phyloP scores from a whole-genome alignment of 148 eudicot genomes.

The Nyssa sinensis region DNA sequence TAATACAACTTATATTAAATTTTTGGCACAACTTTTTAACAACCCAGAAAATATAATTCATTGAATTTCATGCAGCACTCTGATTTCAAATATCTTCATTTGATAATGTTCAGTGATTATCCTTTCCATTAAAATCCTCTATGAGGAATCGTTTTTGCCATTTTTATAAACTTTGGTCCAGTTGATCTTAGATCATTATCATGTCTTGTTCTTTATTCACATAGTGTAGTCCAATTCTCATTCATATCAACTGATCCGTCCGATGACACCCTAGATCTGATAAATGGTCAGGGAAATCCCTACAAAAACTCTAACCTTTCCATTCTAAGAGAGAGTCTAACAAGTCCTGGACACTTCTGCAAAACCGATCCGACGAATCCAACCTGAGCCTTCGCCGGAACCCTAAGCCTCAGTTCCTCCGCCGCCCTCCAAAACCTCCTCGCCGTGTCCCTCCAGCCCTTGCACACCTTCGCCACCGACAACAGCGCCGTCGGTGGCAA shows the following conservation, averaged over 20 bases:
- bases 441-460: slow-evolving; percentile 72
- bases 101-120: not conserved
- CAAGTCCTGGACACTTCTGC: slow-evolving; percentile 65
- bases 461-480: slow-evolving; percentile 79
- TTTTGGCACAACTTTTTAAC: too few relatives aligned
- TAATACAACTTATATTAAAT: too few relatives aligned
- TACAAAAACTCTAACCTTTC: slow-evolving; percentile 58
- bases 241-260: slow-evolving; percentile 10
- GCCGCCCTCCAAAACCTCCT: slow-evolving; percentile 63
- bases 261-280: slow-evolving; percentile 36
- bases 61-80: not conserved
- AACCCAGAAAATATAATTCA: not conserved
- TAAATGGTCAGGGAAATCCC: not conserved
- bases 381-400: slow-evolving; percentile 56
- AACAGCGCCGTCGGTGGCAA: slow-evolving; percentile 63
- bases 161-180: not conserved
- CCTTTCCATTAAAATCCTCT: too few relatives aligned
- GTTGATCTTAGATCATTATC: not conserved
- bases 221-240: not conserved
- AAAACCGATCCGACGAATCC: slow-evolving; percentile 66
- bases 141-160: too few relatives aligned
- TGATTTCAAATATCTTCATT: not conserved
- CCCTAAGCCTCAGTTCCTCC: slow-evolving; percentile 77
- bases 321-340: slow-evolving; percentile 65
- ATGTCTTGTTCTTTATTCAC: not conserved